phyloP scores from a whole-genome alignment of 2,329 filamentous ascomycete genomes.

The Calonectria fujianensis region DNA sequence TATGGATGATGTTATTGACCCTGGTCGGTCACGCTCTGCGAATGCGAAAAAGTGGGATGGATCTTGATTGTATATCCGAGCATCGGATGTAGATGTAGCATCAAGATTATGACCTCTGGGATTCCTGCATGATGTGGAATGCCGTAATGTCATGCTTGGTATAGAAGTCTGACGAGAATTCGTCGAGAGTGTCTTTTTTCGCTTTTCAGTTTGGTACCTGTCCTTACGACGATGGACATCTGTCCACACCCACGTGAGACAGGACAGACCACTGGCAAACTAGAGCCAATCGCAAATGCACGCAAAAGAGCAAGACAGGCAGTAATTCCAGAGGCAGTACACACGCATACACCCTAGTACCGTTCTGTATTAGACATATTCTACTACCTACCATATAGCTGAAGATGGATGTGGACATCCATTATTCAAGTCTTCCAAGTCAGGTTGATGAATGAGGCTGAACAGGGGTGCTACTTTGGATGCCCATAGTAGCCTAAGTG shows the following conservation, averaged over 20 bases:
- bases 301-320: neutral
- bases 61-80: conserved; percentile 1
- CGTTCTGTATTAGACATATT: neutral
- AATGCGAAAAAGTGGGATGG: conserved; percentile 13
- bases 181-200: neutral
- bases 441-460: neutral
- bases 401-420: no score
- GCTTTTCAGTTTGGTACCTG: neutral
- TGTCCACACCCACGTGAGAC: neutral
- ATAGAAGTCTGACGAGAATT: neutral
- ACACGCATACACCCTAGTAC: neutral
- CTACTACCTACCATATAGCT: no score
- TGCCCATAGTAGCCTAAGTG: neutral
- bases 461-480: neutral
- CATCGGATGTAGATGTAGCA: neutral
- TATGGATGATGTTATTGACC: neutral
- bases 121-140: neutral
- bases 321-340: neutral
- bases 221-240: neutral
- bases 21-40: neutral
- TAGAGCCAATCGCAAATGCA: no score
- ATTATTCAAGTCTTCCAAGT: no score
- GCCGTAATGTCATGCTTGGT: neutral
- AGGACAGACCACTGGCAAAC: neutral
- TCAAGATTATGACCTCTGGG: neutral